Evolutionary conservation across 192 early-diverging fungal species (phyloP).

Genomic region (Podochytrium sp.): DNA sequence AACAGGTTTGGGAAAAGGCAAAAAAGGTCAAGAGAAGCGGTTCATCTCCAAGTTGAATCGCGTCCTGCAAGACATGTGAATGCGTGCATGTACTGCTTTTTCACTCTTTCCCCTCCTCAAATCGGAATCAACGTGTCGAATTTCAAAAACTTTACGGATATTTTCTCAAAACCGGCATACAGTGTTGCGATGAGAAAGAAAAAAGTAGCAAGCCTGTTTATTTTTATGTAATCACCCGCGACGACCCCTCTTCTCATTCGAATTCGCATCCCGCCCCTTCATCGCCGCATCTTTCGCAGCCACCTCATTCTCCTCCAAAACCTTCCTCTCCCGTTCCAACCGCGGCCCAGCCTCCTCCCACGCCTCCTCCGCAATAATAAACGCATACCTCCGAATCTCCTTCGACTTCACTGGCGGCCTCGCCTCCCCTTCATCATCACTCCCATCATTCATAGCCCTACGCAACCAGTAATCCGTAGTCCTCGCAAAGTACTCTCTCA

Average conservation of each 20-base stretch:
- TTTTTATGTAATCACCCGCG: not conserved
- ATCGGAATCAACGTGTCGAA: constrained; percentile 57
- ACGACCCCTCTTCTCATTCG: constrained; percentile 19
- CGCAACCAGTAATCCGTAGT: constrained; percentile 28
- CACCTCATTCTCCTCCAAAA: constrained; percentile 29
- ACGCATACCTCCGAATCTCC: constrained; percentile 23
- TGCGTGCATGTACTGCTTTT: constrained; percentile 11
- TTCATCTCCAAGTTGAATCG: constrained; percentile 67
- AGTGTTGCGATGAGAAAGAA: constrained; percentile 5
- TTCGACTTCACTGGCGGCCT: constrained; percentile 19
- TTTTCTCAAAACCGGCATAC: constrained; percentile 74
- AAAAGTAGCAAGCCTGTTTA: not conserved
- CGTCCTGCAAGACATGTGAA: constrained; percentile 60
- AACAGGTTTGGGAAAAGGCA: constrained; percentile 53
- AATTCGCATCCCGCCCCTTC: constrained; percentile 1
- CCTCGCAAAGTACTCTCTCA: constrained; percentile 32
- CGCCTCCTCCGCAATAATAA: constrained; percentile 20
- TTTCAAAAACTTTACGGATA: constrained; percentile 71
- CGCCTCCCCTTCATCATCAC: not conserved
- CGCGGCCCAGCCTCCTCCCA: constrained; percentile 24
- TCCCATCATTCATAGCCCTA: constrained; percentile 6
- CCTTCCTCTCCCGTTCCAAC: constrained; percentile 3
- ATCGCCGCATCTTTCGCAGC: constrained; percentile 16
- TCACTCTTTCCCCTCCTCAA: not conserved
- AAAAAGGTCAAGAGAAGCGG: constrained; percentile 61